Evolutionary conservation across 2,329 filamentous ascomycete species (phyloP), one percentile per base, ranked within the genome.

Genomic region (Xylariaceae sp.): DNA sequence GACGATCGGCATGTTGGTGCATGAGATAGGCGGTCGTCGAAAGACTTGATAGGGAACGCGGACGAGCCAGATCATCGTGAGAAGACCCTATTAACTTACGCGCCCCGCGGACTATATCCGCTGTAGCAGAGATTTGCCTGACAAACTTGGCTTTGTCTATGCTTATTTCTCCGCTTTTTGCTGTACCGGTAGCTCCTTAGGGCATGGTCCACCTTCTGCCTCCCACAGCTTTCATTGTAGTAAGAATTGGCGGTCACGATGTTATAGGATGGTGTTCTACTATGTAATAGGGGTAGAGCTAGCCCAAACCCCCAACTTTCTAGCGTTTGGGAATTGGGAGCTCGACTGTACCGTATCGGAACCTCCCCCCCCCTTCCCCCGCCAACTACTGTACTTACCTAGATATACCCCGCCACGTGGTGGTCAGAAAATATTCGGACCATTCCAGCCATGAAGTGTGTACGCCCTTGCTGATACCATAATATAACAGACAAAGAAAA

Each of bases 11-110:
- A 41, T 8, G 4, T 39, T 44, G 40, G 40, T 17, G 34, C 46
- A 50, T 26, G 40, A 44, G 51, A 56, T 47, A 16, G 19, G 49
- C 45, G 37, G 33, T 43, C 49, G 23, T 24, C 36, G 17, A 29
- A 14, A 31, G 19, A 40, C 28, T 43, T 40, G 11, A 17, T 40
- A 23, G 24, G 37, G n/a, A n/a, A 41, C 36, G 17, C 12, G 29
- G 19, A 36, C n/a, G 14, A 49, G 52, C 14, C 56, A 59, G 45
- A 56, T 56, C 41, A 59, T 48, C 56, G 46, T 56, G 52, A 55
- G 50, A 48, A 14, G 39, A 49, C 46, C 26, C 34, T 36, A 31
- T 12, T 45, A 17, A 19, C 21, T 44, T 23, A 19, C n/a, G 5
- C 11, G 6, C 40, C 31, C 24, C 6, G 28, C 6, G 28, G 9